Evolutionary conservation across 345 rosid species (phyloP).

Genomic region (Citrus australasica): DNA sequence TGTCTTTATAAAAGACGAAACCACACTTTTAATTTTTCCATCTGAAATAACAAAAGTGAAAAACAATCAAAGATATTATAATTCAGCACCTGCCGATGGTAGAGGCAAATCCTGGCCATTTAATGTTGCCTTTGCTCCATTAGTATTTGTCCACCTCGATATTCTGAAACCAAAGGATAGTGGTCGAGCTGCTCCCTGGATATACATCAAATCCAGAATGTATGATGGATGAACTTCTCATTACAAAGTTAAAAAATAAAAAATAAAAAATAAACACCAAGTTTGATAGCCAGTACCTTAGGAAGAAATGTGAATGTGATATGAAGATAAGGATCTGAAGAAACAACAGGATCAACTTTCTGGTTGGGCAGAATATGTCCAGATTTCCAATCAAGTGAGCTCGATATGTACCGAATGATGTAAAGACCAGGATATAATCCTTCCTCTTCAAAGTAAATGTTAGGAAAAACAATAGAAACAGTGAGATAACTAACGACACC

Average conservation of each 20-base stretch:
- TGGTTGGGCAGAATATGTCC: constrained; percentile 49
- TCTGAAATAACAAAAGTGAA: neutral
- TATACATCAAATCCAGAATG: neutral
- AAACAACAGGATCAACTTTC: constrained; percentile 62
- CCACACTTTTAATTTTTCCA: neutral
- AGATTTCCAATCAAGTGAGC: constrained; percentile 65
- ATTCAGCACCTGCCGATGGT: constrained; percentile 58
- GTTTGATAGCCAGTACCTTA: constrained; percentile 23
- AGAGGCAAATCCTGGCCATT: constrained; percentile 29
- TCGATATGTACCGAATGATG: constrained; percentile 75
- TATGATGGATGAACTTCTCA: neutral
- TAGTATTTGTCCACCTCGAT: constrained; percentile 56
- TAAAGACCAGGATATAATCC: constrained; percentile 70
- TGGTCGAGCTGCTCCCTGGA: constrained; percentile 39
- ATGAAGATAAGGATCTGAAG: constrained; percentile 59
- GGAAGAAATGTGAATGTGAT: constrained; percentile 47
- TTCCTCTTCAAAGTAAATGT: no score
- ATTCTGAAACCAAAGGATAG: constrained; percentile 67
- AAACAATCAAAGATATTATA: neutral
- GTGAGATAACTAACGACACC: no score
- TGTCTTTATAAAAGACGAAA: neutral
- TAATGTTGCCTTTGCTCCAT: constrained; percentile 31
- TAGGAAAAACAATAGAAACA: no score
- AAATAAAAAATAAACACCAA: neutral
- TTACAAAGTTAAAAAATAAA: neutral